These are phyloP conservation scores for Sesbania bispinosa DNA, from an alignment of 306 rosid genomes.

Conservation along the genomic window DNA sequence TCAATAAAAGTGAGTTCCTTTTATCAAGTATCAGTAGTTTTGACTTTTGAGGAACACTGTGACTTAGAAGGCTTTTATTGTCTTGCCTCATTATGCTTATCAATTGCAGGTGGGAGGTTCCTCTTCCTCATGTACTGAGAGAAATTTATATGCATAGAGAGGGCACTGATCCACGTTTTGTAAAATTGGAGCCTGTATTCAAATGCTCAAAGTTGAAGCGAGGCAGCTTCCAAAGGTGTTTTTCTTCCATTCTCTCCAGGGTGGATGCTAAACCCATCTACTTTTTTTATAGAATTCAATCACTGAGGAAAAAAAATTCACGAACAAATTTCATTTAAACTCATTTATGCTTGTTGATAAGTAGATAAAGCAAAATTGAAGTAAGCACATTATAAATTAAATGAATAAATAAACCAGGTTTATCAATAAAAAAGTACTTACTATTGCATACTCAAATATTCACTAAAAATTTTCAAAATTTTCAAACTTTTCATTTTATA, in stretches of 20 bases:
- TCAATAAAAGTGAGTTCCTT: background rate
- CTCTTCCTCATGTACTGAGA: slow-evolving; percentile 62
- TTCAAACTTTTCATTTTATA: background rate
- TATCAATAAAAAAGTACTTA: background rate
- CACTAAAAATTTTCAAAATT: background rate
- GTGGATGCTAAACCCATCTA: background rate
- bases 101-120: slow-evolving; percentile 91
- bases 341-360: slow-evolving; percentile 2
- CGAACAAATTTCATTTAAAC: slow-evolving; percentile 1
- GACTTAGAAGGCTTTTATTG: slow-evolving; percentile 9
- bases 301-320: background rate
- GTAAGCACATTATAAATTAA: too few species aligned
- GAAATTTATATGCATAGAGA: slow-evolving; percentile 51
- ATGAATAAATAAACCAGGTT: background rate
- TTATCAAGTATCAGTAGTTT: background rate
- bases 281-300: background rate
- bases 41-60: background rate
- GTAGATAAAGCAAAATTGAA: background rate
- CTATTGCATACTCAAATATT: background rate
- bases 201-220: slow-evolving; percentile 69
- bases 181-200: slow-evolving; percentile 75
- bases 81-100: slow-evolving; percentile 27
- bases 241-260: background rate
- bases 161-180: slow-evolving; percentile 87
- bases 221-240: slow-evolving; percentile 61